Base-by-base conservation (phyloP, 176 grass and related monocot genomes). In the Poa pratensis region DNA sequence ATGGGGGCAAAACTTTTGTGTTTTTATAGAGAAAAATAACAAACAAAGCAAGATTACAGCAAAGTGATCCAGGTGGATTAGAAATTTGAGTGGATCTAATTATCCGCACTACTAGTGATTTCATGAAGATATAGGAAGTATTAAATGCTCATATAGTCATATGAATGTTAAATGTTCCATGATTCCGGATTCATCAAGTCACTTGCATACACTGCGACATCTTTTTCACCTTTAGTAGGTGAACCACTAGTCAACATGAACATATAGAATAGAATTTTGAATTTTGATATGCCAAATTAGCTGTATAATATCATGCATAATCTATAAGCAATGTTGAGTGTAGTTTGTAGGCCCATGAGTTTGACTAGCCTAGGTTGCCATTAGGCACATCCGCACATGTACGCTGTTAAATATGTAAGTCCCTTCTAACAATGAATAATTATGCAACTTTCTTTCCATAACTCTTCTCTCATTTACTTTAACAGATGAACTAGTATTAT, bases 181-280 rank as follows among this genome's bases (percentile, higher is more conserved):
- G 40, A 27, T 70, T 82, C 62, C 62, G 73, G 24, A 59, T 81
- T 23, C 73, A 19, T 60, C 58, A 69, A 45, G 18, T 69, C 48
- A 69, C 11, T 69, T 68, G 77, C 60, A 65, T 37, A 49, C 1
- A 72, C 8, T 55, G 30, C 7, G 13, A 55, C 34, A 32, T 76
- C 71, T 34, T 87, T 74, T 85, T 69, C 55, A 50, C 13, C 61
- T 60, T 9, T 51, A 64, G 75, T 65, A 82, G 49, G 35, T 77
- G 16, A 76, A 69, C 54, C 19, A 50, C 20, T 87, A 87, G 57
- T 1, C 6, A 77, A 46, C 1, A 46, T 37, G 51, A 54, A 73
- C 42, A 72, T 32, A 43, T 24, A 66, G 14, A 86, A 69, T 32
- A 59, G 7, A 64, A 77, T 10, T 40, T 64, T 70, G 13, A 78